A percentile compares a stretch with the other conserved stretches of the same genome.
Conservation (phyloP, 2,329 filamentous ascomycete species). For the Alternaria triticina region DNA sequence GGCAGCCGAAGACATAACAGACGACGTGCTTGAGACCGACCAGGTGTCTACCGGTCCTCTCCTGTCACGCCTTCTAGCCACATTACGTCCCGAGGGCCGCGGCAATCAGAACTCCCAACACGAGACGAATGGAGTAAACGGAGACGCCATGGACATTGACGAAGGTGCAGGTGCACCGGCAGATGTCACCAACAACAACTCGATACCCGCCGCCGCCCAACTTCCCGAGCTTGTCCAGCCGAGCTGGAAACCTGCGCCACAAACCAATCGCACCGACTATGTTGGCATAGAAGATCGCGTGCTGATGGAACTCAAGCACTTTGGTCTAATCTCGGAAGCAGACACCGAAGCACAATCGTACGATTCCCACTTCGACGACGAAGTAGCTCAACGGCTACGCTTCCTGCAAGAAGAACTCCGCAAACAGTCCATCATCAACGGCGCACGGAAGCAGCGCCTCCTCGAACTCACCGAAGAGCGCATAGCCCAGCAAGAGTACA, state of each 20-base stretch:
- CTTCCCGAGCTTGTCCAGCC: constrained; percentile 80
- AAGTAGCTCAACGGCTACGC: constrained; percentile 87
- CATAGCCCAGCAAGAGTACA: constrained; percentile 96
- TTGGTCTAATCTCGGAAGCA: constrained; percentile 82
- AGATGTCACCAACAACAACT: constrained; percentile 45
- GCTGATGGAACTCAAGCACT: constrained; percentile 87
- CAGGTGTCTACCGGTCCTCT: constrained; percentile 87
- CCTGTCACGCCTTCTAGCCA: constrained; percentile 79
- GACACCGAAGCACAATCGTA: constrained; percentile 75
- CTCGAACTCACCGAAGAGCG: constrained; percentile 88
- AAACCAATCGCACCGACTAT: constrained; percentile 77
- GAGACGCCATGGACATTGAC: constrained; percentile 55
- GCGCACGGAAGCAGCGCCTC: constrained; percentile 84
- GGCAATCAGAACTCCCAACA: constrained; percentile 63
- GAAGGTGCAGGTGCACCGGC: constrained; percentile 46
- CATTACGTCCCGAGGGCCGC: constrained; percentile 77
- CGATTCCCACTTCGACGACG: constrained; percentile 89
- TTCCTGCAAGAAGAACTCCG: constrained; percentile 83
- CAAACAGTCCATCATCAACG: constrained; percentile 85
- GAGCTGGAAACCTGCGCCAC: constrained; percentile 78
- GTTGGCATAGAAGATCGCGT: constrained; percentile 86
- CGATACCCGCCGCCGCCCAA: constrained; percentile 72
- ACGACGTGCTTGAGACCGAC: constrained; percentile 86
- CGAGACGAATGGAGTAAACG: constrained; percentile 61
- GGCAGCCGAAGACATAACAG: constrained; percentile 83